Evolutionary conservation across 352 stramenopile species (phyloP).

Genomic region (Phytophthora lateralis): DNA sequence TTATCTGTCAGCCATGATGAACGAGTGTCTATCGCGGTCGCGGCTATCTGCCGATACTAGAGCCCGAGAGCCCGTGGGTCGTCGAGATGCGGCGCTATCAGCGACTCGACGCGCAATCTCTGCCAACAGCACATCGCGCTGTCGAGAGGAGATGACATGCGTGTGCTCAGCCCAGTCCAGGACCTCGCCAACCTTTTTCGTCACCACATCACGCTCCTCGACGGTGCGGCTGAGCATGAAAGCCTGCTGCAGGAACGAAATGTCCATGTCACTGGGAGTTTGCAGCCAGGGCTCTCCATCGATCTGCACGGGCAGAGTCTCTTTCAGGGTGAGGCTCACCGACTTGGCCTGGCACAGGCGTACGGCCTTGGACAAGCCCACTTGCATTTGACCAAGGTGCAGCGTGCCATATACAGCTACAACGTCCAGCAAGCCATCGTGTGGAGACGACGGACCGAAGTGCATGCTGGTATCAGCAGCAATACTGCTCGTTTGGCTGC

Average conservation of each 20-base stretch:
- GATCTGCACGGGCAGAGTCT: constrained; percentile 89
- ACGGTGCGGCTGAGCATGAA: constrained; percentile 86
- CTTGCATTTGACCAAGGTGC: constrained; percentile 95
- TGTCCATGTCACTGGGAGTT: constrained; percentile 73
- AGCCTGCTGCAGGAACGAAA: constrained; percentile 84
- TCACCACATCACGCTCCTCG: constrained; percentile 79
- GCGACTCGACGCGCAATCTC: constrained; percentile 77
- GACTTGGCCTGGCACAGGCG: constrained; percentile 77
- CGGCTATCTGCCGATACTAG: constrained; percentile 24
- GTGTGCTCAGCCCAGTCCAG: constrained; percentile 85
- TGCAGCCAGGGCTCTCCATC: constrained; percentile 96
- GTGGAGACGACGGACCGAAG: constrained; percentile 68
- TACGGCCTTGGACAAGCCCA: constrained; percentile 80
- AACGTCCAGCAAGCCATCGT: constrained; percentile 94
- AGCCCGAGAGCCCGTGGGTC: constrained; percentile 19
- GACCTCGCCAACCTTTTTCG: constrained; percentile 79
- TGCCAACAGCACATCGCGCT: constrained; percentile 72
- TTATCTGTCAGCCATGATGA: constrained; percentile 35
- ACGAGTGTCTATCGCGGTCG: constrained; percentile 27
- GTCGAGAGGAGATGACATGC: constrained; percentile 66
- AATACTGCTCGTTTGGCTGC: constrained; percentile 35
- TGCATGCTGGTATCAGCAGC: constrained; percentile 22
- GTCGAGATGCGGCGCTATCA: constrained; percentile 38
- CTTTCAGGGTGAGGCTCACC: constrained; percentile 59
- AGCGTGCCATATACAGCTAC: constrained; percentile 93